Base-by-base conservation (phyloP, 75 land plant genomes). In the Picea glauca region DNA sequence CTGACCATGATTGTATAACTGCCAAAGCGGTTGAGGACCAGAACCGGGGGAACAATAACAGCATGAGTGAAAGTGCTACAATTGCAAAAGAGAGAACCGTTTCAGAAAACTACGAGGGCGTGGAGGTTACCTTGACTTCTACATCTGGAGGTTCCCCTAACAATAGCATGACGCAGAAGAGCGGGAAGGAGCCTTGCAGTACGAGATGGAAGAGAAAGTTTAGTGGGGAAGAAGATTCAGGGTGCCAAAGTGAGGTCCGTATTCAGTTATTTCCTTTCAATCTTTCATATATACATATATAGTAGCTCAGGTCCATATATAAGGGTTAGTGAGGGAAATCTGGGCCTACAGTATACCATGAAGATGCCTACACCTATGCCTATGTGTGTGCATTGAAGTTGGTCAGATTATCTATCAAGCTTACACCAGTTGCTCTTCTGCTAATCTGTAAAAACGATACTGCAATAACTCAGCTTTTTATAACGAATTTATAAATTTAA, bases 191-290 rank as follows among this genome's bases (percentile, higher is more conserved):
- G 74, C 74, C 74, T 40, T 35, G 43, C 70, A 35, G 40, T 66
- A 66, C 18, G 40, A 70, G 50, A 70, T 43, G 74, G 46, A 70
- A 70, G 74, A 70, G 74, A 46, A 70, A 70, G n/a, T 70, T 21
- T 4, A 70, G 74, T 40, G 70, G 31, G 17, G 74, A 70, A 70
- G 50, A 70, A 40, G 74, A 70, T 43, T 70, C 74, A 40, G 74
- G 50, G 13, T 70, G 74, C 74, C 74, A 70, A 40, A 70, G 74
- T 70, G 74, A 70, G 74, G 74, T 70, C 50, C 40, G 74, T 70
- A 70, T 50, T 50, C 56, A 50, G 4, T 50, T 50, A 50, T 50
- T 50, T 50, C 56, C 12, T 50, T 50, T 50, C 56, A 50, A 50
- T 50, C 56, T 50, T 50, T 50, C 56, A 50, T 9, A 11, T 50